Evolutionary conservation across 2,329 filamentous ascomycete genomes (phyloP), one percentile per base, ranked within the genome.

Genomic region (Arthrobotrys iridis): DNA sequence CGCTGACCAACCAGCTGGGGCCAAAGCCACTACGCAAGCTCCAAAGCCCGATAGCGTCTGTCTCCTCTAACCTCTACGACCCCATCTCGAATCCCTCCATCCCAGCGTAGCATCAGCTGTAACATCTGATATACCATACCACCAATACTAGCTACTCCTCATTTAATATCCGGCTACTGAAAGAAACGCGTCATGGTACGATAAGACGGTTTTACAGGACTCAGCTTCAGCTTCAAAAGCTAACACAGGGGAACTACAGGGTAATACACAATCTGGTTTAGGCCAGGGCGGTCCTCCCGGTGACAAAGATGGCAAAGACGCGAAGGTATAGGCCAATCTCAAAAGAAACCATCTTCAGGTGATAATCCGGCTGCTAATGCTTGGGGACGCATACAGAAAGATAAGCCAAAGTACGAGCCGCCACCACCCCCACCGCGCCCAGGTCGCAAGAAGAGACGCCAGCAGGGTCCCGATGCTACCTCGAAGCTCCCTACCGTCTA

Each of bases 351-450:
- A 20, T 45, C 30, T 46, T 33, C 18, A 28, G 33, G 45, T 57
- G 22, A 67, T 63, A 45, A 10, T 58, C 8, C 33, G n/a, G 22
- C 33, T 28, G 26, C 66, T 63, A 45, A 75, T 43, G 63, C 20
- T 22, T 33, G 15, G 15, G 7, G 11, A 24, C 24, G 15, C 28
- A 5, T 37, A 79, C 81, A 97, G 94, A 98, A 99, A 88, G 94
- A 99, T 77, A 99, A 99, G 90, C 95, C 95, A 82, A 98, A 97
- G 91, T 99, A 99, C 87, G 95, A 99, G 84, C 95, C 95, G 78
- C 95, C 95, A 79, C 95, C 95, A 83, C 95, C 95, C 77, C 99
- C 95, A 77, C 98, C 95, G 79, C 92, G 95, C 82, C 91, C 99
- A 82, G 95, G 95, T 76, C 92, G 94, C 81, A 97, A 96, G 91